Evolutionary conservation across 2,329 filamentous ascomycete genomes (phyloP).

Genomic region (Microdochium trichocladiopsis): DNA sequence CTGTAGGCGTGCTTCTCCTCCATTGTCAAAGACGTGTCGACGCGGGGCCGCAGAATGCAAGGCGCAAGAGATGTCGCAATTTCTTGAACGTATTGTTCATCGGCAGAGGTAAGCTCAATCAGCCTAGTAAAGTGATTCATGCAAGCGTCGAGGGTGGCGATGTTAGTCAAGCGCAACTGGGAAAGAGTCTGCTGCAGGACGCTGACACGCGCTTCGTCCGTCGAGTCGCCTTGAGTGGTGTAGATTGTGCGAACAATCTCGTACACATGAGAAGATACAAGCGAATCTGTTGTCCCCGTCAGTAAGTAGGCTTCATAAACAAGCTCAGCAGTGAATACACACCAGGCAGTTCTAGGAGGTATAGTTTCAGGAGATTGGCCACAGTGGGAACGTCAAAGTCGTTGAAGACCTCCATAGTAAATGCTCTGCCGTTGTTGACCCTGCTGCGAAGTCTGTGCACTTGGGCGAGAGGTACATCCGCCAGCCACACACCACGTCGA

Average conservation of each 20-base stretch:
- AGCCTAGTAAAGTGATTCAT: constrained; percentile 97
- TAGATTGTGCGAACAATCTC: constrained; percentile 99
- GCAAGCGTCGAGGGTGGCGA: constrained; percentile 95
- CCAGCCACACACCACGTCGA: constrained; percentile 85
- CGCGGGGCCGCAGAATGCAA: constrained; percentile 80
- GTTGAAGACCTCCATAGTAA: constrained; percentile 68
- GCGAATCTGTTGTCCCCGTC: no score
- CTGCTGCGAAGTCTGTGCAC: constrained; percentile 77
- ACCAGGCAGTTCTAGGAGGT: constrained; percentile 91
- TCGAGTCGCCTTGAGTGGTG: constrained; percentile 69
- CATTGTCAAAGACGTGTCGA: constrained; percentile 85
- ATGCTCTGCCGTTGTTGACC: constrained; percentile 81
- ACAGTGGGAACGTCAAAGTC: constrained; percentile 93
- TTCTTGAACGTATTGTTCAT: constrained; percentile 72
- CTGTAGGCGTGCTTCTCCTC: constrained; percentile 91
- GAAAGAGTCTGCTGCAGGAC: constrained; percentile 94
- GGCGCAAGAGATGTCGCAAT: constrained; percentile 72
- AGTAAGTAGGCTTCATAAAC: no score
- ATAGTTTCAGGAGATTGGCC: constrained; percentile 86
- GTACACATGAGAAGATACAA: constrained; percentile 96
- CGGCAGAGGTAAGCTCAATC: constrained; percentile 93
- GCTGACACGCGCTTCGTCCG: constrained; percentile 73
- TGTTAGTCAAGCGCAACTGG: constrained; percentile 91
- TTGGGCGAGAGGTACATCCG: constrained; percentile 79
- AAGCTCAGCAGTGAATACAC: no score